Percentiles rank a stretch among this genome's conserved stretches.
phyloP scores from a whole-genome alignment of 257 asterid genomes.

The Cruciata laevipes region DNA sequence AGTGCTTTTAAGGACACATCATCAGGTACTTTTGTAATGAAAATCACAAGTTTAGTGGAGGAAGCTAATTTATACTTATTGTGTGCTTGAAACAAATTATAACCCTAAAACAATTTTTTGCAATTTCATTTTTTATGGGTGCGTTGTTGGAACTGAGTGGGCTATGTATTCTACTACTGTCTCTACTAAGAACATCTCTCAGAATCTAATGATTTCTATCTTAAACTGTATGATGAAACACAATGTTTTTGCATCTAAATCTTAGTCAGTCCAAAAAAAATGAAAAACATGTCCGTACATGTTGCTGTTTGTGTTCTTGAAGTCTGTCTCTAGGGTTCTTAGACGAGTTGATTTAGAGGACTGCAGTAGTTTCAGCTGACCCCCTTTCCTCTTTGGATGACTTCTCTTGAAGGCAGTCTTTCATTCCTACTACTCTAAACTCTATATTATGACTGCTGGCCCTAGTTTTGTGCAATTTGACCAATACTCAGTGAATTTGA shows the following conservation, averaged over 20 bases:
- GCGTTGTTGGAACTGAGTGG: not conserved
- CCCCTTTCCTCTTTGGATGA: not conserved
- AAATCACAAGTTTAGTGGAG: not conserved
- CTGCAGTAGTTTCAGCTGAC: not conserved
- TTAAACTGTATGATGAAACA: not conserved
- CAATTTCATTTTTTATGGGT: not conserved
- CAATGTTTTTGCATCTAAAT: not conserved
- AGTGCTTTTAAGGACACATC: slow-evolving; percentile 92
- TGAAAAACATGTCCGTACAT: not conserved
- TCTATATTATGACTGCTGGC: not conserved
- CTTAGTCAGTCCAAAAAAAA: not conserved
- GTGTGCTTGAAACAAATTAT: not conserved
- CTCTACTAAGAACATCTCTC: not conserved
- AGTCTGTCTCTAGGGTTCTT: not conserved
- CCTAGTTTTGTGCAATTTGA: not conserved
- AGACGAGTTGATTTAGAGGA: not conserved
- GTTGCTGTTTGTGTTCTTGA: not conserved
- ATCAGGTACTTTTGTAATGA: slow-evolving; percentile 54
- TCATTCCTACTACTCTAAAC: not conserved
- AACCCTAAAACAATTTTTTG: not conserved
- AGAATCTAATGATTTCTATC: not conserved
- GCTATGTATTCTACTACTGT: not conserved
- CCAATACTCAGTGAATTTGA: not conserved
- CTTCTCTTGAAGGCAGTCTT: not conserved
- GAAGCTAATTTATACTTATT: not conserved